Base-by-base conservation (phyloP, 2,329 filamentous ascomycete genomes). In the Alternaria sp. region DNA sequence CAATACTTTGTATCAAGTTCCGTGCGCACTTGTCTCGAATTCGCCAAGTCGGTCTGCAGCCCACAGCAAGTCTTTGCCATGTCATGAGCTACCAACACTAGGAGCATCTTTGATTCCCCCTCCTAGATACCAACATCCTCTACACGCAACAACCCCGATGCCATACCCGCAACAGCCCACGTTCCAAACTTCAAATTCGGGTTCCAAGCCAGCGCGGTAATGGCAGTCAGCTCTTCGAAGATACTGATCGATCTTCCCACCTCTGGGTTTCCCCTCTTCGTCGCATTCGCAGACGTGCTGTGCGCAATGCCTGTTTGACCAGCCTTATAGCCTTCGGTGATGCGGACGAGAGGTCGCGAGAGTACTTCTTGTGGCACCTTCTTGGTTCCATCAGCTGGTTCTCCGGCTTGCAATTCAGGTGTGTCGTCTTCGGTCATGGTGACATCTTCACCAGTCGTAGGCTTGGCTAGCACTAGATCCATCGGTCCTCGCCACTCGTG, bases 101-200 rank as follows among this genome's bases (percentile, higher is more conserved):
- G 15, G 26, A 15, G 10, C n/a, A 6, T 15, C 30, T 50, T 37
- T 15, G 15, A 9, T 37, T 37, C 8, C 15, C 3, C 51, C 28
- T 21, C 50, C 43, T 60, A 76, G 5, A 78, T 71, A 1, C 71
- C 73, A 41, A 86, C 60, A 73, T 86, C 84, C 70, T 86, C 84
- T 0, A 86, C 81, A 55, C 84, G 81, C 41, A 86, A 60, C 60
- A 86, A 66, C 10, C 84, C 84, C 73, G 80, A 80, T 3, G 79
- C 83, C 75, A 82, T 81, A 3, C 83, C 84, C 18, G 84, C 84
- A 6, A 83, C 82, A 7, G 84, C 84, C 84, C 84, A 87, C 0
- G 82, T 83, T 7, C 82, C 84, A 61, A 75, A 82, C 45, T 75
- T 78, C 21, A 82, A 28, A 70, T 86, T 86, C n/a, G 82, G 82